Evolutionary conservation across 305 asterid genomes (phyloP), one percentile per base, ranked within the genome.

Genomic region (Rubia tinctorum): DNA sequence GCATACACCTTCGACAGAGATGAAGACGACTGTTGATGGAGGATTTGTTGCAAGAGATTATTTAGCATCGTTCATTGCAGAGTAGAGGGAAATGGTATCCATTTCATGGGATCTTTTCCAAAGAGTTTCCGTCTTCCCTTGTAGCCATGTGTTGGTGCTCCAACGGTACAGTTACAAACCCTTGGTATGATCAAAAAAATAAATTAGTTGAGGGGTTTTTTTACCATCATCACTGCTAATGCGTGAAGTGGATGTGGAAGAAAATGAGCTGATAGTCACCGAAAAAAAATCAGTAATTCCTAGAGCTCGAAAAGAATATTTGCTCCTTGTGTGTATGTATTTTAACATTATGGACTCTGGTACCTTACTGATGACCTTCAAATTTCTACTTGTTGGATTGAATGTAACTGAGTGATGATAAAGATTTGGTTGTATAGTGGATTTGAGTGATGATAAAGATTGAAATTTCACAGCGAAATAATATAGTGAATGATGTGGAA

Each of bases 91-190:
- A 27, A 27, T 27, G 30, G 30, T 27, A 1, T 27, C 30, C 30
- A 27, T 27, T 27, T 27, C 30, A 1, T 27, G 2, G 2, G 30
- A 27, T 27, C 30, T 27, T 27, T 56, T 71, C 70, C 18, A 75
- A 27, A 8, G 60, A 17, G 55, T 8, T 72, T 5, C 27, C 74
- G 40, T 77, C 59, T 34, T n/a, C n/a, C 17, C 69, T 66, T 73
- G 80, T 77, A 94, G 99, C 95, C 95, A 22, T 91, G 99, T 47
- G 81, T 76, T 58, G 89, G 89, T 66, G 95, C 94, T 18, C 97
- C 99, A 76, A 86, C 97, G 77, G 98, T 93, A 85, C 25, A 89
- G 15, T 42, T 63, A 62, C 8, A 20, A 22, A 20, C 43, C 44
- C 1, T 15, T 25, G 1, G 23, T 10, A 25, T n/a, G 8, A 7